phyloP scores from a whole-genome alignment of 2,329 filamentous ascomycete genomes.

The Cladophialophora carrionii region DNA sequence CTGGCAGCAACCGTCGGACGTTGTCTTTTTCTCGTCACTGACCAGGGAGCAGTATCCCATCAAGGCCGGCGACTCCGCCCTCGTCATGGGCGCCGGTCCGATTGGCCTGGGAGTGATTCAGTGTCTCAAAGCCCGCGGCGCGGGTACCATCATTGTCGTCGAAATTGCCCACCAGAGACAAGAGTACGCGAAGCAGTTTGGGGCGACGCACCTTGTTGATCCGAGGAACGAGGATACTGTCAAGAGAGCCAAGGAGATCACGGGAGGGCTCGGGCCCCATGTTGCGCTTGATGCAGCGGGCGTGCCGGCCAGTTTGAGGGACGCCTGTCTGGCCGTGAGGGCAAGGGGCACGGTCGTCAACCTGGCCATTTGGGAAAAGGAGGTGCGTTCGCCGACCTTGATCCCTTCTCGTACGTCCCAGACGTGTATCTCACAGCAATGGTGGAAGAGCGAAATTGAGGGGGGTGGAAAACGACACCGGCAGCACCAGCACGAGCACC shows the following conservation, averaged over 20 bases:
- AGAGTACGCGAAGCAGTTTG: slow-evolving; percentile 57
- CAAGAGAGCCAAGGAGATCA: slow-evolving; percentile 52
- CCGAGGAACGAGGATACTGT: slow-evolving; percentile 55
- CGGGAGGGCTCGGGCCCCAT: slow-evolving; percentile 55
- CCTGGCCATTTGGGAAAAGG: slow-evolving; percentile 66
- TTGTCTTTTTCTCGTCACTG: not conserved
- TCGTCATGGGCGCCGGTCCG: slow-evolving; percentile 65
- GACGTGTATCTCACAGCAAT: not conserved
- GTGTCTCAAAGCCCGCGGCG: slow-evolving; percentile 59
- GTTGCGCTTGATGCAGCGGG: slow-evolving; percentile 67
- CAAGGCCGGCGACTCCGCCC: slow-evolving; percentile 51
- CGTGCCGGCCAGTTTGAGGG: slow-evolving; percentile 55
- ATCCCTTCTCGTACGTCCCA: not conserved
- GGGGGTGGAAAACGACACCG: not conserved
- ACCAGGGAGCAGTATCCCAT: slow-evolving; percentile 45
- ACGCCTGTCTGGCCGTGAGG: slow-evolving; percentile 55
- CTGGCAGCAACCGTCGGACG: not conserved
- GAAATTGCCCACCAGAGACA: slow-evolving; percentile 59
- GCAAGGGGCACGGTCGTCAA: slow-evolving; percentile 64
- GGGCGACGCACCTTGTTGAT: slow-evolving; percentile 60
- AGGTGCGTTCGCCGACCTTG: slow-evolving; percentile 35
- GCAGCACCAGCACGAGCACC: no score
- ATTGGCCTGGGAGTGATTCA: slow-evolving; percentile 65
- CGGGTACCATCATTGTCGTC: slow-evolving; percentile 60
- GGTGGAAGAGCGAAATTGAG: not conserved